phyloP scores from a whole-genome alignment of 176 grass and related monocot genomes.

The Elymus sibiricus region DNA sequence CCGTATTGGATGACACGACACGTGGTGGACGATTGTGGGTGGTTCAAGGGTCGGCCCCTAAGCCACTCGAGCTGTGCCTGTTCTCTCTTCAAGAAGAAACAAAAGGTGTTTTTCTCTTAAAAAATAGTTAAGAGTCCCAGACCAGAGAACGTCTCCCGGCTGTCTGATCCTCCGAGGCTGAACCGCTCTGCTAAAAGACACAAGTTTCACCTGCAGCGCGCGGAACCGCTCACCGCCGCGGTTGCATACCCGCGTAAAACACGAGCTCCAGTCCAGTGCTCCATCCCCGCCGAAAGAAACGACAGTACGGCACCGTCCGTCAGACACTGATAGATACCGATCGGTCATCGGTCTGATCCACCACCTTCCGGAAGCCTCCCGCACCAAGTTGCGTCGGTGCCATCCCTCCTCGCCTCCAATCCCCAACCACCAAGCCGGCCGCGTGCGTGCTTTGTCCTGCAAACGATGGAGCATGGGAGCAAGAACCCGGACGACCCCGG shows the following conservation, averaged over 20 bases:
- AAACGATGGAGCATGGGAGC: slow-evolving; percentile 44
- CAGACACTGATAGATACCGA: not conserved
- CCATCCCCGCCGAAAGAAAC: not conserved
- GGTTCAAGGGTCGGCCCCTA: no score
- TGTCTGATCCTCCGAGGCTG: not conserved
- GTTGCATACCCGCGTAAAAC: not conserved
- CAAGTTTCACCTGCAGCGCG: not conserved
- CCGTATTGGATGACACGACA: no score
- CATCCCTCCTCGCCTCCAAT: not conserved
- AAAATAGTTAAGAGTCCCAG: not conserved
- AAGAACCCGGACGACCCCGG: not conserved
- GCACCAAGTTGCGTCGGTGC: slow-evolving; percentile 4
- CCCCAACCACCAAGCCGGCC: not conserved
- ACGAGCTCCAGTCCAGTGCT: not conserved
- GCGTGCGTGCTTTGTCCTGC: not conserved
- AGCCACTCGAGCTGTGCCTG: no score
- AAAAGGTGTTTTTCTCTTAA: no score
- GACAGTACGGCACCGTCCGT: slow-evolving; percentile 13
- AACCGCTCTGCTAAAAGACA: not conserved
- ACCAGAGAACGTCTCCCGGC: not conserved
- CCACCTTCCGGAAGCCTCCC: slow-evolving; percentile 9
- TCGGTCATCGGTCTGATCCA: not conserved
- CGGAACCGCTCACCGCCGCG: not conserved
- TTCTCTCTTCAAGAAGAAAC: no score
- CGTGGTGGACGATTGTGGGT: no score